phyloP scores from a whole-genome alignment of 768 basidiomycete genomes.

The Boletus reticulatus region DNA sequence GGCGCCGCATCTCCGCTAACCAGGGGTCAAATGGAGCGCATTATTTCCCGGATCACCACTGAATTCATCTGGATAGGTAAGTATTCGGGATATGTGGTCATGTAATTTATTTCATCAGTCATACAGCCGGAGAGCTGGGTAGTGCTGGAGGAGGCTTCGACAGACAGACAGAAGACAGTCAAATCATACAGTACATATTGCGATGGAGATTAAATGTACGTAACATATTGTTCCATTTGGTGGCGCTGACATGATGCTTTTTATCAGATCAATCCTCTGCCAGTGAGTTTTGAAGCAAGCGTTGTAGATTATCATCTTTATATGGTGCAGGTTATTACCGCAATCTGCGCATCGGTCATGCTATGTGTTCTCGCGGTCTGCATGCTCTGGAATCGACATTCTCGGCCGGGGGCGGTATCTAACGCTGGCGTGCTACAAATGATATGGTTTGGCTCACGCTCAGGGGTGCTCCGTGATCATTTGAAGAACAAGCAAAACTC shows the following conservation, averaged over 20 bases:
- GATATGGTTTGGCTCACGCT: background rate
- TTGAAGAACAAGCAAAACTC: background rate
- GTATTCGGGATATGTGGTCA: too few species aligned
- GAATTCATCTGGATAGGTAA: background rate
- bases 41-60: background rate
- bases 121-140: background rate
- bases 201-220: background rate
- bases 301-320: background rate
- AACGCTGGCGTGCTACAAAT: background rate
- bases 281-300: background rate
- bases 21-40: background rate
- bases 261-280: background rate
- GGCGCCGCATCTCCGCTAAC: background rate
- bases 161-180: background rate
- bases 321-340: background rate
- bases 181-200: background rate
- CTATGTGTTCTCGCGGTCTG: background rate
- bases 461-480: background rate
- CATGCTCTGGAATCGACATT: background rate
- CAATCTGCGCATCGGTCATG: background rate
- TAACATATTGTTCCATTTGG: too few species aligned
- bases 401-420: background rate
- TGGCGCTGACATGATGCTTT: background rate
- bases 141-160: background rate
- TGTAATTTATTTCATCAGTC: background rate